phyloP scores from a whole-genome alignment of 176 grass and related monocot species.

The Thalia dealbata region DNA sequence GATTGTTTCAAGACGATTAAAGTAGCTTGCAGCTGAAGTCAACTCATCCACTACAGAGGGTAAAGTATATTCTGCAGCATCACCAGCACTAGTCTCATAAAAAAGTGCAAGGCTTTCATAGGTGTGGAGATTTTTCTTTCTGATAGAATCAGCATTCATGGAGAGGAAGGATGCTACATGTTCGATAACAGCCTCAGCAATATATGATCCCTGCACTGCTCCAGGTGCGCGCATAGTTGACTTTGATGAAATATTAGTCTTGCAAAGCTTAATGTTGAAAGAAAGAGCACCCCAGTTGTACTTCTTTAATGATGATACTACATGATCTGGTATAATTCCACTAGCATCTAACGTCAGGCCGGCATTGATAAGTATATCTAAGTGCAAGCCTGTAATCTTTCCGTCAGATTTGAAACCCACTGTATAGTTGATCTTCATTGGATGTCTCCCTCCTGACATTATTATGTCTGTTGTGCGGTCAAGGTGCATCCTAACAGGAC shows the following conservation, averaged over 20 bases:
- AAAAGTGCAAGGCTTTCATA: conserved; percentile 68
- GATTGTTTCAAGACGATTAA: conserved; percentile 37
- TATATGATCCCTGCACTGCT: conserved; percentile 83
- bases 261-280: conserved; percentile 78
- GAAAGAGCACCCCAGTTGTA: conserved; percentile 96
- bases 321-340: conserved; percentile 51
- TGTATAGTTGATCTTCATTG: conserved; percentile 90
- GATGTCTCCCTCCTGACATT: conserved; percentile 86
- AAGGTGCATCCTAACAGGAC: conserved; percentile 83
- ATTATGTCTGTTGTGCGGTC: conserved; percentile 92
- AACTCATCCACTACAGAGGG: conserved; percentile 58
- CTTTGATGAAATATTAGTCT: conserved; percentile 64
- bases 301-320: conserved; percentile 65
- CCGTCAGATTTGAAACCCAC: conserved; percentile 84
- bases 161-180: conserved; percentile 61
- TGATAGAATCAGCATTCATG: conserved; percentile 52
- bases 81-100: conserved; percentile 52
- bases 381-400: conserved; percentile 79
- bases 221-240: conserved; percentile 91
- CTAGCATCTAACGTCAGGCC: conserved; percentile 68
- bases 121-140: conserved; percentile 78
- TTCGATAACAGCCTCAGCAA: conserved; percentile 88
- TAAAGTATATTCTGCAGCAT: conserved; percentile 58
- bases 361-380: conserved; percentile 82
- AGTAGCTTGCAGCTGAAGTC: conserved; percentile 35